Evolutionary conservation across 805 yeast species (phyloP).

Genomic region (Candida nemodendra): DNA sequence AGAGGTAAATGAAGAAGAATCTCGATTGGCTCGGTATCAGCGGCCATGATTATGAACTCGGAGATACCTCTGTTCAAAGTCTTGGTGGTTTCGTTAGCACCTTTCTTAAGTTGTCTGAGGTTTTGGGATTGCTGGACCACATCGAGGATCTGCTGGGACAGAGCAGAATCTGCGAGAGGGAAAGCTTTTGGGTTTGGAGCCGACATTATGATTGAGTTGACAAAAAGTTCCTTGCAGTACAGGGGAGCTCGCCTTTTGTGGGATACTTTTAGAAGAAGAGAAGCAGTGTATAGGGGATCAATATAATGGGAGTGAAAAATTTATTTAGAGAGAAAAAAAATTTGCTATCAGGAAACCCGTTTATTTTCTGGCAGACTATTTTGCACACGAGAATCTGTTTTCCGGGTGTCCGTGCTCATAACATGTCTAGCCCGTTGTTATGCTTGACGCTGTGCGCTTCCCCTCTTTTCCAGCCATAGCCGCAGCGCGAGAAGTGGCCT

Average conservation of each 20-base stretch:
- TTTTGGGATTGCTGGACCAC: constrained; percentile 97
- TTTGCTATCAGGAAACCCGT: no score
- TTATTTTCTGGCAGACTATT: no score
- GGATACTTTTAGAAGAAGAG: no score
- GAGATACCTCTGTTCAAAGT: constrained; percentile 99
- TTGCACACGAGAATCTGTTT: no score
- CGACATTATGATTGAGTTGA: constrained; percentile 34
- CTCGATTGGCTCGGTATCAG: constrained; percentile 99
- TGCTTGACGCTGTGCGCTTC: no score
- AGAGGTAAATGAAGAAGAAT: constrained; percentile 95
- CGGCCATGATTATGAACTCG: constrained; percentile 99
- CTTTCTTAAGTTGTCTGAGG: constrained; percentile 98
- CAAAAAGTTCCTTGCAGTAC: constrained; percentile 53
- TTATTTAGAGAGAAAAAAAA: constrained; percentile 8
- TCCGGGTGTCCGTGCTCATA: no score
- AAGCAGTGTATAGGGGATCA: no score
- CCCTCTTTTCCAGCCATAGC: no score
- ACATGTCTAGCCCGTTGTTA: no score
- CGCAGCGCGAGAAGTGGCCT: no score
- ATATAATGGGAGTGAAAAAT: no score
- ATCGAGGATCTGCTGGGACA: constrained; percentile 95
- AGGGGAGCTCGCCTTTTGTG: constrained; percentile 39
- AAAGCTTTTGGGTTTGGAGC: constrained; percentile 97
- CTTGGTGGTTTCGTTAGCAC: constrained; percentile 99
- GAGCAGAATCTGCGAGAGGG: constrained; percentile 95